Conservation (phyloP, 1,284 basidiomycete species). For the Albatrellus sp. region DNA sequence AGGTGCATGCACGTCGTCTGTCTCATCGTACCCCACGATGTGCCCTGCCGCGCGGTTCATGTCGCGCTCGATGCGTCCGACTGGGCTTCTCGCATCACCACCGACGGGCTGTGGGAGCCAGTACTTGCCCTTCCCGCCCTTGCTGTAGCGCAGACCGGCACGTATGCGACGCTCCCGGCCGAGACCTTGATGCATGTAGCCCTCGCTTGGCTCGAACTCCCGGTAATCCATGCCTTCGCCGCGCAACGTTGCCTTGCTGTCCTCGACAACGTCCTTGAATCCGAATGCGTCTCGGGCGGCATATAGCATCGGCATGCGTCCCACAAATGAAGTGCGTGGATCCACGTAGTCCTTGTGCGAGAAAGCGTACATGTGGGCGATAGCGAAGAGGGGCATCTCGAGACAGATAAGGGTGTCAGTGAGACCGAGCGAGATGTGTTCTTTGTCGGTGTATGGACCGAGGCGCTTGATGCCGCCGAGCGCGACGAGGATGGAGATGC, state of each 20-base stretch:
- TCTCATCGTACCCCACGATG: constrained; percentile 32
- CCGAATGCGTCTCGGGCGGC: constrained; percentile 86
- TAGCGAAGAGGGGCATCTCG: constrained; percentile 96
- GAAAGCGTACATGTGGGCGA: constrained; percentile 88
- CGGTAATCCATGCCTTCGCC: constrained; percentile 93
- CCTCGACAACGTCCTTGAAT: constrained; percentile 78
- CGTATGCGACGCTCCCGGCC: constrained; percentile 75
- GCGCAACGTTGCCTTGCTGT: constrained; percentile 71
- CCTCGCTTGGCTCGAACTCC: constrained; percentile 91
- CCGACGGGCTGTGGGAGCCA: constrained; percentile 70
- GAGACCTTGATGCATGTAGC: constrained; percentile 78
- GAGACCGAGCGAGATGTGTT: constrained; percentile 83
- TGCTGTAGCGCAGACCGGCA: constrained; percentile 83
- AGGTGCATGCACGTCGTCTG: constrained; percentile 64
- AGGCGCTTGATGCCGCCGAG: constrained; percentile 65
- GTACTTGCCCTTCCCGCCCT: constrained; percentile 82
- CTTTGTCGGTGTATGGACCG: constrained; percentile 82
- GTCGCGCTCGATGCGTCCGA: constrained; percentile 25
- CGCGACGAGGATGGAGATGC: constrained; percentile 81
- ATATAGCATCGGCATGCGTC: constrained; percentile 78
- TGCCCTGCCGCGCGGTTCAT: constrained; percentile 1
- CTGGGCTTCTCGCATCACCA: constrained; percentile 18
- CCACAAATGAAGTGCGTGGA: constrained; percentile 52
- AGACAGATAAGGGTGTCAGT: constrained; percentile 88
- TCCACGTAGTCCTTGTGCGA: constrained; percentile 78